Base-by-base conservation (phyloP, 208 protist species). In the Acanthamoeba sp. region DNA sequence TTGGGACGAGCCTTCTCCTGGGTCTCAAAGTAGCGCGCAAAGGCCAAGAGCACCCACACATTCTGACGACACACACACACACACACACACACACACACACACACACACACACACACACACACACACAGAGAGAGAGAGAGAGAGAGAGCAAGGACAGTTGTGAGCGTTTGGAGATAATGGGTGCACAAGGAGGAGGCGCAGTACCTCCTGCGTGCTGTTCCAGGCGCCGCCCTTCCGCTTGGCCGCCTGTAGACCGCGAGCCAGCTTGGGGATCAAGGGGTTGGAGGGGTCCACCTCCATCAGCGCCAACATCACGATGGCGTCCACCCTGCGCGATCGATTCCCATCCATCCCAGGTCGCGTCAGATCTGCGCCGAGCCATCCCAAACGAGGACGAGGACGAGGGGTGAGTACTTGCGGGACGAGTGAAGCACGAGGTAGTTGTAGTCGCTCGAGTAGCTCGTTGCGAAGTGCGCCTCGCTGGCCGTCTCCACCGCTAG, bases 1-100 rank as follows among this genome's bases (percentile, higher is more conserved):
- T 91, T 55, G 7, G 85, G 85, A 1, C 27, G 32, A 22, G 6
- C 4, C 24, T 18, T 27, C 42, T 91, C 85, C 29, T 50, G 34
- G 14, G 85, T 36, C n/a, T 71, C 38, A 24, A 91, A 91, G 85
- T 91, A 91, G 12, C n/a, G 48, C 4, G 32, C 36, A 24, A 91
- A 91, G 29, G 85, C 85, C 38, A 42, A 18, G n/a, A 91, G 85
- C 32, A 91, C 85, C 85, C 85, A 91, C 38, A 91, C 57, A 45
- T 91, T 91, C 85, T 84, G 73, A 76, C n/a, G n/a, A n/a, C n/a
- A n/a, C n/a, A n/a, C n/a, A n/a, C n/a, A n/a, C n/a, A n/a, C n/a
- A n/a, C n/a, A n/a, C n/a, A n/a, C n/a, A n/a, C n/a, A n/a, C n/a
- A n/a, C n/a, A n/a, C n/a, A n/a, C n/a, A n/a, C n/a, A n/a, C n/a